Percentiles rank a stretch among this genome's conserved stretches.
phyloP scores from a whole-genome alignment of 352 stramenopile genomes.

The Phytophthora foliorum region DNA sequence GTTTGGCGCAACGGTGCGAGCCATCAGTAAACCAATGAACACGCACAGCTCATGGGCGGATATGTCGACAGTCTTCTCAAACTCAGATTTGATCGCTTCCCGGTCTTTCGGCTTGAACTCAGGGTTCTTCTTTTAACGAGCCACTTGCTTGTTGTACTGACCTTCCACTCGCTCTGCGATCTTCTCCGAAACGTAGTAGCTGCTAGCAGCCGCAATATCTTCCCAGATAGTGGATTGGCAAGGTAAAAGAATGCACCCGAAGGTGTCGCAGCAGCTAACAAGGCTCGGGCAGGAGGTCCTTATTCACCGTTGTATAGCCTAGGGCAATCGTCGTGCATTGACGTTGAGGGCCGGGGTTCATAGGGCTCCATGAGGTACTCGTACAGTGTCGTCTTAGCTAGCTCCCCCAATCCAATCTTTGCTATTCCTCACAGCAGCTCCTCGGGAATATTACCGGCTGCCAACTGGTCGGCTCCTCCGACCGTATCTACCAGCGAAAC shows the following conservation, averaged over 20 bases:
- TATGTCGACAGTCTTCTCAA: background rate
- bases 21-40: conserved; percentile 9
- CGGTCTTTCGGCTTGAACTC: background rate
- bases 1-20: conserved; percentile 11
- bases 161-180: conserved; percentile 1
- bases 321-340: conserved; percentile 3
- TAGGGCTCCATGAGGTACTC: conserved; percentile 15
- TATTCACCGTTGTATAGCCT: conserved; percentile 10
- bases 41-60: conserved; percentile 9
- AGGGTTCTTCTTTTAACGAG: conserved; percentile 8
- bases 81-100: background rate
- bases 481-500: too few relatives aligned
- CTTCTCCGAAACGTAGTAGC: conserved; percentile 15
- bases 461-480: too few relatives aligned
- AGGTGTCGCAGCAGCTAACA: background rate
- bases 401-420: too few relatives aligned
- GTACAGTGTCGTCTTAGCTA: too few relatives aligned
- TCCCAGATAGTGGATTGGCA: background rate
- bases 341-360: background rate
- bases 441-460: too few relatives aligned
- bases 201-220: conserved; percentile 5
- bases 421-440: too few relatives aligned
- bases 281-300: background rate
- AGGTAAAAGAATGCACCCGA: conserved; percentile 13
- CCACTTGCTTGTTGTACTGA: conserved; percentile 9